Base-by-base conservation (phyloP, 1,284 basidiomycete species). In the Heterobasidion occidentale region DNA sequence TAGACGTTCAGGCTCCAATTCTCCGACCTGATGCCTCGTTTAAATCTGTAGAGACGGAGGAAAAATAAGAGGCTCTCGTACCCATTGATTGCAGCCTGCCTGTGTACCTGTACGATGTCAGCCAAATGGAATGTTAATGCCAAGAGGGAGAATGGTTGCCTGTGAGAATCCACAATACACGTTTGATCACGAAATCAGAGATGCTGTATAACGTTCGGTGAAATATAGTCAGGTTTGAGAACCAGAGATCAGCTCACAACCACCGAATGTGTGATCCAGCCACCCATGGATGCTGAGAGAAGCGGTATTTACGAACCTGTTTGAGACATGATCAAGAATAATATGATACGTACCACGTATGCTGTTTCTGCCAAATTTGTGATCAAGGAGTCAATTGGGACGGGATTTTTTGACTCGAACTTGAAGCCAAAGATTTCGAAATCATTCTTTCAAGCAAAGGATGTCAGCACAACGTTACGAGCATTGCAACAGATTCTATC, bases 81-180 rank as follows among this genome's bases (percentile, higher is more conserved):
- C 80, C 81, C 83, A 86, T 73, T 86, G 84, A 61, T 84, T 84
- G 64, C 83, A 85, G 8, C 84, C 83, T 6, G 81, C 80, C 63
- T 76, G 74, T 1, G 81, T 75, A 20, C 73, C 73, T 72, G 53
- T 36, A 36, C 20, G 50, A 19, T 45, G 17, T 59, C 34, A 47
- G 49, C 38, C 34, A 7, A 56, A 45, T 17, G 52, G 49, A 9
- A 9, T 14, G 17, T 42, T 34, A 11, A 20, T 47, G 45, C n/a
- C 33, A 46, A 33, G n/a, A 51, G 36, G 27, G 27, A 14, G 36
- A 33, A 20, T 45, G 56, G 52, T 76, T 27, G 58, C 83, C 83
- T 1, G 84, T 86, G 55, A 87, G 64, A 38, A 81, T 61, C 81
- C 82, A 86, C 27, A 87, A 65, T 0, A 87, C 71, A 9, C 77